Conservation (phyloP, 2,329 filamentous ascomycete genomes). For the Drechslera avenae region DNA sequence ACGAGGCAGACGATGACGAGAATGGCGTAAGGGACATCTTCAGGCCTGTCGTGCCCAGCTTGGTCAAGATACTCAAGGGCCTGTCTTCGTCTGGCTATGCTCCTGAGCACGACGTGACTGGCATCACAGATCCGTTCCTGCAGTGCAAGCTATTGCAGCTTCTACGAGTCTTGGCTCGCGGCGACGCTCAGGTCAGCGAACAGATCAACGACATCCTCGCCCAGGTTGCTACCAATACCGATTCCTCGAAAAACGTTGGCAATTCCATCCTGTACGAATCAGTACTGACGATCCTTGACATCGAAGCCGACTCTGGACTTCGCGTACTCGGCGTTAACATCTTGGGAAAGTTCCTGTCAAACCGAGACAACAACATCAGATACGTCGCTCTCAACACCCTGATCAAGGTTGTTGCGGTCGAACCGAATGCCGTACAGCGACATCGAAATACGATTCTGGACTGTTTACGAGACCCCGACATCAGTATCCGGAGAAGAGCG, state of each 20-base stretch:
- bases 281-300: slow-evolving; percentile 94
- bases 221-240: slow-evolving; percentile 96
- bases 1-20: slow-evolving; percentile 90
- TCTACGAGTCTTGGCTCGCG: slow-evolving; percentile 82
- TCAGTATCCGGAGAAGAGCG: slow-evolving; percentile 94
- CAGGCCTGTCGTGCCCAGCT: slow-evolving; percentile 77
- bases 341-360: slow-evolving; percentile 96
- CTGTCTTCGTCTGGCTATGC: slow-evolving; percentile 95
- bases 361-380: slow-evolving; percentile 98
- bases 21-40: slow-evolving; percentile 90
- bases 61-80: slow-evolving; percentile 90
- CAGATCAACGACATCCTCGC: slow-evolving; percentile 98
- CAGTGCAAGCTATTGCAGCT: slow-evolving; percentile 95
- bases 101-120: slow-evolving; percentile 96
- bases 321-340: slow-evolving; percentile 97
- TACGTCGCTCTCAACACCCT: slow-evolving; percentile 97
- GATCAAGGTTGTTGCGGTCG: slow-evolving; percentile 96
- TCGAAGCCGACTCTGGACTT: slow-evolving; percentile 94
- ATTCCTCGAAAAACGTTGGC: slow-evolving; percentile 96
- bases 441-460: slow-evolving; percentile 98
- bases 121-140: slow-evolving; percentile 95
- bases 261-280: slow-evolving; percentile 98
- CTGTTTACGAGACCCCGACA: slow-evolving; percentile 94
- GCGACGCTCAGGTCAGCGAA: slow-evolving; percentile 86
- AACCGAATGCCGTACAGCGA: slow-evolving; percentile 95